Evolutionary conservation across 2,329 filamentous ascomycete species (phyloP), one percentile per base, ranked within the genome.

Genomic region (Aspergillus flavus): DNA sequence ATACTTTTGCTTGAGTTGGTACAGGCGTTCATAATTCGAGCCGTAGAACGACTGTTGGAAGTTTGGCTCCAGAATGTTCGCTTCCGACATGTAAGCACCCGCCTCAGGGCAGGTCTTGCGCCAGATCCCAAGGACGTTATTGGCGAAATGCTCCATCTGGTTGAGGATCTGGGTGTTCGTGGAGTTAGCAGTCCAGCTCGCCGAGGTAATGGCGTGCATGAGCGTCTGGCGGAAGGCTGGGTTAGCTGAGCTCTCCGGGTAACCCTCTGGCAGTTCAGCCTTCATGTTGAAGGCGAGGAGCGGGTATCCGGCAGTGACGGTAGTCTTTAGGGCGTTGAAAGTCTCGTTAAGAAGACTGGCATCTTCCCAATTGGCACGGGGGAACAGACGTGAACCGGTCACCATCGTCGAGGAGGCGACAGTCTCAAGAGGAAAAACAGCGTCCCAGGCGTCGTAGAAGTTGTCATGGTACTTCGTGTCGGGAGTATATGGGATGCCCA

Each of bases 1-100:
- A 66, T 82, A 86, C 69, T 79, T 82, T 39, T 75, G 69, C 79
- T 88, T 88, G 34, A 87, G 76, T 16, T 61, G 46, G 23, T 67
- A 71, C 50, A 77, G 58, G 0, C 69, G 68, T 0, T 48, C 48
- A 52, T 77, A 77, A 61, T 74, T 72, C 0, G 56, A 60, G 7
- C 72, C 74, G 26, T 73, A 76, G 61, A 75, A 76, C 0, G 72
- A 64, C 61, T 70, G 63, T 64, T 76, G 69, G 67, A 73, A 76
- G 52, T 72, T 53, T 2, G 75, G 73, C 61, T 77, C 73, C 34
- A 67, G 72, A 56, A 82, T 81, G 69, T 85, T 79, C 2, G 80
- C 83, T 73, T 87, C 85, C 67, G 85, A 86, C 77, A 73, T 72
- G 43, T 74, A 74, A 0, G 69, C 70, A 10, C 71, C 71, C 1